phyloP scores from a whole-genome alignment of 2,329 filamentous ascomycete species.

The Talaromyces sp. region DNA sequence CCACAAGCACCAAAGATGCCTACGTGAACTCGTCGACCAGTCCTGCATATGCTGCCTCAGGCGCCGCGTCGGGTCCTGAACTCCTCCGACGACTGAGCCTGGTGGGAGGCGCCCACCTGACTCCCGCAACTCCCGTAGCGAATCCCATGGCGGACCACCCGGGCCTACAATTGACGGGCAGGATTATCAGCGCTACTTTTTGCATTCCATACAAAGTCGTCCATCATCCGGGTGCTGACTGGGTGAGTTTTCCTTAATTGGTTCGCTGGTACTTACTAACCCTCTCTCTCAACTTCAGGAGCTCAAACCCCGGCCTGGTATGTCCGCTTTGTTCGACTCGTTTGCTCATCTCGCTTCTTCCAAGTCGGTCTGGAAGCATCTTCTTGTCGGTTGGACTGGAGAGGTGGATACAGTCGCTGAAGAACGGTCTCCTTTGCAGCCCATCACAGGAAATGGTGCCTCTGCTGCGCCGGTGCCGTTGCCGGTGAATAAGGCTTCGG shows the following conservation, averaged over 20 bases:
- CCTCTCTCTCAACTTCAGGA: constrained; percentile 45
- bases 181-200: constrained; percentile 59
- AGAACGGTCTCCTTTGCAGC: constrained; percentile 24
- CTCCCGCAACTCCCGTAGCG: constrained; percentile 39
- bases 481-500: constrained; percentile 67
- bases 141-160: constrained; percentile 53
- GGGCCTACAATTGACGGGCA: constrained; percentile 53
- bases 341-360: constrained; percentile 83
- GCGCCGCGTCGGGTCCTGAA: constrained; percentile 44
- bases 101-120: constrained; percentile 23
- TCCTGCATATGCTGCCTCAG: constrained; percentile 38
- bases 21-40: constrained; percentile 23
- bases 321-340: constrained; percentile 87
- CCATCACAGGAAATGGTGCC: constrained; percentile 19
- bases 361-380: constrained; percentile 82
- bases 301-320: constrained; percentile 71
- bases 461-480: constrained; percentile 22
- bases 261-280: background rate
- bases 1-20: constrained; percentile 12
- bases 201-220: constrained; percentile 57
- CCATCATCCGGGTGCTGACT: constrained; percentile 48
- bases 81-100: constrained; percentile 50
- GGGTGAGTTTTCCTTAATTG: constrained; percentile 39
- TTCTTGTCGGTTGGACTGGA: constrained; percentile 89
- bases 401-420: constrained; percentile 58